These are phyloP conservation scores for Chlamydomonas schloesseri DNA, from an alignment of 139 green algal genomes.

Conservation along the genomic window DNA sequence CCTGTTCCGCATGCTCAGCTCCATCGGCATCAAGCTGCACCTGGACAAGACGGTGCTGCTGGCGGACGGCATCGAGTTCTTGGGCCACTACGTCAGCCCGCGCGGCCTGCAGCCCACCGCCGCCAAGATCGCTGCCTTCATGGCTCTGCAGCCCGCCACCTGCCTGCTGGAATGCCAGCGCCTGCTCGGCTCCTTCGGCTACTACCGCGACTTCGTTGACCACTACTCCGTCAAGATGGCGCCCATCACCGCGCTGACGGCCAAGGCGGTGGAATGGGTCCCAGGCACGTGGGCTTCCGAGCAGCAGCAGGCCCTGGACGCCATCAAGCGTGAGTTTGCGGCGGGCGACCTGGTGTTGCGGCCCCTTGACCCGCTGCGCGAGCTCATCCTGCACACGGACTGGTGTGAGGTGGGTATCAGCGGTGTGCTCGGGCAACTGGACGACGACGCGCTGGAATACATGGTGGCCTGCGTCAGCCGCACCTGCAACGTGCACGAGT, in stretches of 20 bases:
- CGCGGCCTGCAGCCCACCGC: constrained; percentile 23
- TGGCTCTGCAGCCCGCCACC: not conserved
- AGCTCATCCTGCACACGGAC: constrained; percentile 12
- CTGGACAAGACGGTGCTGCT: constrained; percentile 41
- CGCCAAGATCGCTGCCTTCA: not conserved
- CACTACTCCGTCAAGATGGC: not conserved
- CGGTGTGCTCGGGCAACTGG: constrained; percentile 56
- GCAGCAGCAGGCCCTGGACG: constrained; percentile 15
- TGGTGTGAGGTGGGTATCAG: constrained; percentile 34
- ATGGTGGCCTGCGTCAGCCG: constrained; percentile 52
- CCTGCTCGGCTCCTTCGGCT: not conserved
- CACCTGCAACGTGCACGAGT: constrained; percentile 44
- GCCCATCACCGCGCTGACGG: not conserved
- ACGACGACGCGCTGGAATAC: constrained; percentile 41
- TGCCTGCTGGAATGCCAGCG: not conserved
- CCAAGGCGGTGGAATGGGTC: not conserved
- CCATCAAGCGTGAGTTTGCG: constrained; percentile 22
- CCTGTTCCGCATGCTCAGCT: constrained; percentile 17
- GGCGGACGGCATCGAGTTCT: constrained; percentile 41
- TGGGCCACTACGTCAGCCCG: constrained; percentile 55
- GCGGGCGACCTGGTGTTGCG: not conserved
- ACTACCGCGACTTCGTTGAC: not conserved
- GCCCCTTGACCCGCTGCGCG: not conserved
- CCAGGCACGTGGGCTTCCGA: not conserved
- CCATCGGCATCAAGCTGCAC: constrained; percentile 38